phyloP scores from a whole-genome alignment of 2,329 filamentous ascomycete genomes.

The Biscogniauxia mediterranea region DNA sequence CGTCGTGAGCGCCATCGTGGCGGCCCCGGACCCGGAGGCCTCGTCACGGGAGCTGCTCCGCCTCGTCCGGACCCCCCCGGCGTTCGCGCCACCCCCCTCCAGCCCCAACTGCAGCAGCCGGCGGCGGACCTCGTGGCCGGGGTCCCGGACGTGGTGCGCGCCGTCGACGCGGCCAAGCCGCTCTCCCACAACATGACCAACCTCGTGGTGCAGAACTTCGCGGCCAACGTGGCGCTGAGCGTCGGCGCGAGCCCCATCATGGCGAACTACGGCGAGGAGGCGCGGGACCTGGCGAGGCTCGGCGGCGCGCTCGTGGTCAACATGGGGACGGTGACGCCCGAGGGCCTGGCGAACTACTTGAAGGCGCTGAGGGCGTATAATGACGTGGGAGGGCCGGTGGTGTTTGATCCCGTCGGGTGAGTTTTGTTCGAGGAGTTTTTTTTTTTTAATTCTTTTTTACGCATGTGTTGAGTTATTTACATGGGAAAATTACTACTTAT shows the following conservation, averaged over 20 bases:
- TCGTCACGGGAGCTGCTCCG: slow-evolving; percentile 59
- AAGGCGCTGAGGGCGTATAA: slow-evolving; percentile 83
- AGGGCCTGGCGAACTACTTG: slow-evolving; percentile 68
- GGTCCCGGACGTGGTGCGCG: slow-evolving; percentile 50
- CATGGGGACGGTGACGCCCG: slow-evolving; percentile 86
- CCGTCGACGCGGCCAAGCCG: slow-evolving; percentile 63
- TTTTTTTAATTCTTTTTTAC: background rate
- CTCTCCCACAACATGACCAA: slow-evolving; percentile 98
- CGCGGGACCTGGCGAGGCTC: slow-evolving; percentile 72
- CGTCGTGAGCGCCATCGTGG: slow-evolving; percentile 85
- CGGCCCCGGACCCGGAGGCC: slow-evolving; percentile 62
- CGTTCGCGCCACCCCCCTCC: slow-evolving; percentile 31
- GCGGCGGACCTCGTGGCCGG: slow-evolving; percentile 26
- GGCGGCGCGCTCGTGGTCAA: slow-evolving; percentile 84
- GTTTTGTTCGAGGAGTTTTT: too few relatives aligned
- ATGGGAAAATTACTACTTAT: background rate
- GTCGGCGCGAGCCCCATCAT: slow-evolving; percentile 91
- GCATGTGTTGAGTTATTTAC: background rate
- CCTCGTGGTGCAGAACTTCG: slow-evolving; percentile 90
- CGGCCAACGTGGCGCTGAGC: slow-evolving; percentile 83
- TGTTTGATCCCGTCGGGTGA: slow-evolving; percentile 86
- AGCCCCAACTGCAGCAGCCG: slow-evolving; percentile 14
- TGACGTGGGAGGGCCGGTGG: slow-evolving; percentile 66
- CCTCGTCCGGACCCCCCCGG: slow-evolving; percentile 47
- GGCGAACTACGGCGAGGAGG: slow-evolving; percentile 84